Percentiles rank a stretch among this genome's conserved stretches.
phyloP scores from a whole-genome alignment of 2,329 filamentous ascomycete species.

The Talaromyces sp. region DNA sequence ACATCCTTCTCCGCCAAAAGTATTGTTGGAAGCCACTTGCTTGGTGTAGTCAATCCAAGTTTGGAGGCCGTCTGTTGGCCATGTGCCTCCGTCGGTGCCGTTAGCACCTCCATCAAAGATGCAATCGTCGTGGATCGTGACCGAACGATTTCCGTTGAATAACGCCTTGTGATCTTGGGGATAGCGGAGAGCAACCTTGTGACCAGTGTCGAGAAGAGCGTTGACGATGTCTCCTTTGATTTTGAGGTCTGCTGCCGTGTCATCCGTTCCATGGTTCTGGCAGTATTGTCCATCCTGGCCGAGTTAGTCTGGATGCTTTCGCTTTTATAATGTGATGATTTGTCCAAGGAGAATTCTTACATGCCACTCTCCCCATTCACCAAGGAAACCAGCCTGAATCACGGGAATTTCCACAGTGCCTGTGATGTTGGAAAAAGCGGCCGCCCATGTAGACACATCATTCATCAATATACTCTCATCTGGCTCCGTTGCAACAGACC shows the following conservation, averaged over 20 bases:
- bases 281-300: conserved; percentile 8
- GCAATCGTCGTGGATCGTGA: conserved; percentile 8
- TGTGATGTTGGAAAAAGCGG: background rate
- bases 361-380: conserved; percentile 10
- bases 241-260: conserved; percentile 3
- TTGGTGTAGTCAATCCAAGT: conserved; percentile 6
- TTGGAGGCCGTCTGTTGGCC: background rate
- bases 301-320: background rate
- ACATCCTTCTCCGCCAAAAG: conserved; percentile 8
- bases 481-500: conserved; percentile 6
- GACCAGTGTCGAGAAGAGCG: background rate
- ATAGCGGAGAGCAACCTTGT: conserved; percentile 9
- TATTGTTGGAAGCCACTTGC: conserved; percentile 4
- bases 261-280: conserved; percentile 1
- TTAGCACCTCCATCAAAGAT: conserved; percentile 7
- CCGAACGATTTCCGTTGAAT: conserved; percentile 2
- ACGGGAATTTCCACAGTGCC: conserved; percentile 5
- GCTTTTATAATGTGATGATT: background rate
- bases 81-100: conserved; percentile 8
- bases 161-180: conserved; percentile 7
- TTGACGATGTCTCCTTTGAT: conserved; percentile 4
- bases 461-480: conserved; percentile 1
- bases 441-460: conserved; percentile 2
- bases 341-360: background rate
- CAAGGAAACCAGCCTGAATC: conserved; percentile 9